Evolutionary conservation across 495 filamentous ascomycete genomes (phyloP), one percentile per base, ranked within the genome.

Genomic region (Corynascus novoguineensis): DNA sequence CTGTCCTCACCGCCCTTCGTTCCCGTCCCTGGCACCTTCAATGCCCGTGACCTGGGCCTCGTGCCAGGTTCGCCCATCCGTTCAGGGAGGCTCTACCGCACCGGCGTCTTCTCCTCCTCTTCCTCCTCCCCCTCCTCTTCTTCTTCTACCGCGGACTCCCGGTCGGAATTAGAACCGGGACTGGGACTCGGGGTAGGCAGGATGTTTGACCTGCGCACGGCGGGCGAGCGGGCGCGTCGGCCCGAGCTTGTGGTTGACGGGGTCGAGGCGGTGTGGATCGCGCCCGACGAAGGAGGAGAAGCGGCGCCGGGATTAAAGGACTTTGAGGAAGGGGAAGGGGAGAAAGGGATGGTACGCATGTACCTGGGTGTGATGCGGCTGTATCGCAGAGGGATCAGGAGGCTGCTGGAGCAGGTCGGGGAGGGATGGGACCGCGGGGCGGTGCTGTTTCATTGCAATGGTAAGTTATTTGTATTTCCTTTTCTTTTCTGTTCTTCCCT

Each of bases 1-100:
- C 61, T 80, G 21, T 69, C 74, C 6, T 46, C 63, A 15, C 71
- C 80, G 8, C 83, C 83, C 15, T 86, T 86, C 65, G 64, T 81
- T 49, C 63, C 68, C 53, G 59, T 83, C 52, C 75, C 76, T 9
- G 78, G 78, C 25, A 71, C 68, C 25, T 73, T 77, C 67, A 84
- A 85, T 63, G 69, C 81, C 31, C 45, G 74, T 67, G 53, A 68
- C 64, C 29, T 70, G 65, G 19, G 59, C 40, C 51, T 56, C 8
- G 0, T 60, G 40, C 60, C 60, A 2, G 40, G 40, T 11, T 42
- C 53, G 14, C 53, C 37, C 5, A 42, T 83, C 24, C 73, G 73
- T 6, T 65, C 74, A 0, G 72, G 75, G 40, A 72, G 70, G 51
- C 69, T 74, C 44, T 84, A 75, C 69, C 84, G 78, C 53, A 81